phyloP scores from a whole-genome alignment of 1,284 basidiomycete genomes.

The Phellopilus nigrolimitatus region DNA sequence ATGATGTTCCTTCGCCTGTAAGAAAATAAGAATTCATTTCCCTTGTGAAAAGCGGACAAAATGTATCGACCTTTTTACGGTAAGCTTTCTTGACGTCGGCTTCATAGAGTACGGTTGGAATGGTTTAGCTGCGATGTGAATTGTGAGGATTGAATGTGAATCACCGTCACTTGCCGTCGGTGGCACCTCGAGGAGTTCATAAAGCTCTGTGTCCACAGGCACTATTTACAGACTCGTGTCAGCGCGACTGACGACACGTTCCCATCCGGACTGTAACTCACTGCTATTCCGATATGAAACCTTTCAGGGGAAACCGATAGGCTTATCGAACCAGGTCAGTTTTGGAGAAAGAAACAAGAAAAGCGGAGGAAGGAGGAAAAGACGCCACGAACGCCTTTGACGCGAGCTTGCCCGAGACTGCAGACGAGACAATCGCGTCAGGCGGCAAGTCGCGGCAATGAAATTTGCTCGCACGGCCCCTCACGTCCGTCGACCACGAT shows the following conservation, averaged over 20 bases:
- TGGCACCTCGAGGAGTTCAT: conserved; percentile 75
- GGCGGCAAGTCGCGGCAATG: too few relatives aligned
- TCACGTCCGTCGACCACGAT: neutral
- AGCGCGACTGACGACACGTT: neutral
- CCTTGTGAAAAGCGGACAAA: conserved; percentile 20
- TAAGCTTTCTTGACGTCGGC: conserved; percentile 92
- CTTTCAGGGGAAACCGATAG: too few relatives aligned
- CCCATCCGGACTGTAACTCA: neutral
- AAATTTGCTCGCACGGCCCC: neutral
- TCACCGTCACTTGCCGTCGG: conserved; percentile 68
- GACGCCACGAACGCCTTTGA: too few relatives aligned
- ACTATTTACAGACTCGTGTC: conserved; percentile 37
- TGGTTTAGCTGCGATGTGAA: conserved; percentile 13
- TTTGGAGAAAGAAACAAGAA: too few relatives aligned
- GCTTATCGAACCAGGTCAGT: too few relatives aligned
- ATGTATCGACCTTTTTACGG: conserved; percentile 61
- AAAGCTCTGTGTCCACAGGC: conserved; percentile 70
- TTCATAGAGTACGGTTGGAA: conserved; percentile 26
- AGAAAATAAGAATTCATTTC: conserved; percentile 22
- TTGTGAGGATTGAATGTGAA: conserved; percentile 11
- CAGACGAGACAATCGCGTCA: too few relatives aligned
- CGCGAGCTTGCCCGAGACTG: too few relatives aligned
- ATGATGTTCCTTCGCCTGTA: conserved; percentile 83
- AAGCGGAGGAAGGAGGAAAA: too few relatives aligned
- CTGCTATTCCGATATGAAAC: neutral